Base-by-base conservation (phyloP, 1,284 basidiomycete genomes). In the Cryptococcus depauperatus region DNA sequence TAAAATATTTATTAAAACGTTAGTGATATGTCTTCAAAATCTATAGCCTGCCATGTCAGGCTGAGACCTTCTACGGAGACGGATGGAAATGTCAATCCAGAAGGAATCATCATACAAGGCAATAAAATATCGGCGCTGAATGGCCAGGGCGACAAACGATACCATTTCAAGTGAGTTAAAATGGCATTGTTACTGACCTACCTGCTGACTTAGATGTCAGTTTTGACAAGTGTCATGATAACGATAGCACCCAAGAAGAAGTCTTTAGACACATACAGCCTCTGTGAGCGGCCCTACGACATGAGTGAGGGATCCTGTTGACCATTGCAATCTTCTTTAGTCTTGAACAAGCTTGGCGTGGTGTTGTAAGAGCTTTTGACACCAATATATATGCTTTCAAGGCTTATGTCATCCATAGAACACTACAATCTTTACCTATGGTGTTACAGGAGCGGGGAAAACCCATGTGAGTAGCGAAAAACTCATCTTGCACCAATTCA, bases 361-460 rank as follows among this genome's bases (percentile, higher is more conserved):
- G 62, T 4, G 46, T 51, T 13, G 61, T 64, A 35, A 47, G 56
- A 44, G 23, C 5, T 6, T 3, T 14, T 5, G 29, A 11, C 34
- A 23, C n/a, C 37, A 9, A 11, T n/a, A 26, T 1, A 25, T n/a
- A 14, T 8, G 9, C 27, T n/a, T n/a, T n/a, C n/a, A n/a, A n/a
- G n/a, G n/a, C n/a, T n/a, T n/a, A n/a, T n/a, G n/a, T n/a, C n/a
- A n/a, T n/a, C 13, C 18, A 2, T 30, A 65, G 62, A 59, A 56
- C 28, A 48, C 55, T 5, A 61, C 57, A 1, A 52, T 64, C 21
- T 60, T 66, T 40, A 54, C 59, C 1, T 66, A 62, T 43, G 63
- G 63, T 13, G 61, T 61, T 3, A 66, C 63, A 8, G 62, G 62
- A 21, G 55, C 58, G 9, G 66, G 66, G 9, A 67, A 69, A 44